A percentile compares a stretch with the other conserved stretches of the same genome.
These are phyloP conservation scores for Arthrobotrys conoides DNA, from an alignment of 2,329 filamentous ascomycete genomes.

Conservation along the genomic window DNA sequence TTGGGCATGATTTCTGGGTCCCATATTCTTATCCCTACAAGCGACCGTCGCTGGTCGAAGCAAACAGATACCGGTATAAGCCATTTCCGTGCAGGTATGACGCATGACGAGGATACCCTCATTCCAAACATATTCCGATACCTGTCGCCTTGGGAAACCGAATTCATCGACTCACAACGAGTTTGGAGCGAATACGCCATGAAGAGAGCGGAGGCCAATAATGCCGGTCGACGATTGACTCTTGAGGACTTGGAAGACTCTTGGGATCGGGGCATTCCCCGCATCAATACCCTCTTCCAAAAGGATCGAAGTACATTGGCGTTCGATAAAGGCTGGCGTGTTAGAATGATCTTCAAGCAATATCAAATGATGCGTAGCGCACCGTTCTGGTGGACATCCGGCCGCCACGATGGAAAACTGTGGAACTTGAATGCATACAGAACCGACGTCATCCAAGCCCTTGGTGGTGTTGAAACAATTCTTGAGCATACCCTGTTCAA, in stretches of 20 bases:
- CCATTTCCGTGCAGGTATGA: conserved; percentile 97
- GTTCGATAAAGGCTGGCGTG: conserved; percentile 98
- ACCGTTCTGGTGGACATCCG: conserved; percentile 99
- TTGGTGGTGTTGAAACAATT: conserved; percentile 97
- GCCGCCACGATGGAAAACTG: conserved; percentile 94
- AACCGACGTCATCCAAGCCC: conserved; percentile 95
- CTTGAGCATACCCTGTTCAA: conserved; percentile 97
- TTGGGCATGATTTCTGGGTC: conserved; percentile 99
- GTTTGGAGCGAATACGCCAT: conserved; percentile 99
- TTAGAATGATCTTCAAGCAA: conserved; percentile 95
- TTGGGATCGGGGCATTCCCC: conserved; percentile 96
- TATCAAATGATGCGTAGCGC: conserved; percentile 99
- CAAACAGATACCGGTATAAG: conserved; percentile 98
- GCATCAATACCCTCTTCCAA: conserved; percentile 99
- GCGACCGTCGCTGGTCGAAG: conserved; percentile 98
- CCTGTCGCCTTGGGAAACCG: conserved; percentile 98
- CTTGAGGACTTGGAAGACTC: conserved; percentile 97
- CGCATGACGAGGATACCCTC: conserved; percentile 95
- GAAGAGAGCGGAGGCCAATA: conserved; percentile 95
- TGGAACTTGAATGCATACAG: conserved; percentile 98
- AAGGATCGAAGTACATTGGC: conserved; percentile 97
- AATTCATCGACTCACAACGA: conserved; percentile 98
- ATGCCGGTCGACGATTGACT: conserved; percentile 94
- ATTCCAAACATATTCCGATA: conserved; percentile 99
- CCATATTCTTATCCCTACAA: conserved; percentile 96